These are phyloP conservation scores for Achlya hypogyna DNA, from an alignment of 352 stramenopile species.

Conservation along the genomic window DNA sequence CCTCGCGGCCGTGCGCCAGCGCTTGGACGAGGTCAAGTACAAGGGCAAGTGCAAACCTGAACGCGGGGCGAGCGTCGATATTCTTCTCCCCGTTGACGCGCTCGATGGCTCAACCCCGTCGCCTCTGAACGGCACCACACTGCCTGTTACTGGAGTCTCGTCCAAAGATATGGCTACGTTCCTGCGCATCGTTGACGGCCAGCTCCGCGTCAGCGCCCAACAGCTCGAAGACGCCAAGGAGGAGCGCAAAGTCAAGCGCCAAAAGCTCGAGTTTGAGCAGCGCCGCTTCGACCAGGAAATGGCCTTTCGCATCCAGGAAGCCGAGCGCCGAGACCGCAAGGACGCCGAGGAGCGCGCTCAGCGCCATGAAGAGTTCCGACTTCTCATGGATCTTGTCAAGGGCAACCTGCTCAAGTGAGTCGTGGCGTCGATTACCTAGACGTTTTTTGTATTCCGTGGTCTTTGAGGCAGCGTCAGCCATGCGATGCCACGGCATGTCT, in stretches of 20 bases:
- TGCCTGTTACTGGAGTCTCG: background rate
- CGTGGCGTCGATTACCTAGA: background rate
- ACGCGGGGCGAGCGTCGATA: background rate
- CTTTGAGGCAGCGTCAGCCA: too few species aligned
- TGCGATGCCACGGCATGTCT: too few species aligned
- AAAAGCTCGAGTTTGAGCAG: slow-evolving; percentile 9
- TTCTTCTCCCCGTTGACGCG: background rate
- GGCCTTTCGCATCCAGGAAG: background rate
- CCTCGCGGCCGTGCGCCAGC: background rate
- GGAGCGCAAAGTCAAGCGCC: background rate
- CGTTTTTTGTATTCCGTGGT: too few species aligned
- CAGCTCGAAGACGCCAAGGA: background rate
- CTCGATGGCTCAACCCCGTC: background rate
- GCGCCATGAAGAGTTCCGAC: background rate
- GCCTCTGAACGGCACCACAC: background rate
- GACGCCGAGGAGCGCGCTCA: background rate
- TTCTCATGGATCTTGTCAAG: slow-evolving; percentile 1
- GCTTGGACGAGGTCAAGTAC: slow-evolving; percentile 1
- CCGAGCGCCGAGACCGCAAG: background rate
- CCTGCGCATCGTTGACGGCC: background rate
- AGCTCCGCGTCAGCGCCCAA: background rate
- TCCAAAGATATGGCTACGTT: background rate
- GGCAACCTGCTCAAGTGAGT: background rate
- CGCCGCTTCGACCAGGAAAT: slow-evolving; percentile 2
- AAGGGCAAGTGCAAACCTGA: background rate